A percentile compares a stretch with the other conserved stretches of the same genome.
Evolutionary conservation across 495 filamentous ascomycete genomes (phyloP).

Genomic region (Oleoguttula mirabilis): DNA sequence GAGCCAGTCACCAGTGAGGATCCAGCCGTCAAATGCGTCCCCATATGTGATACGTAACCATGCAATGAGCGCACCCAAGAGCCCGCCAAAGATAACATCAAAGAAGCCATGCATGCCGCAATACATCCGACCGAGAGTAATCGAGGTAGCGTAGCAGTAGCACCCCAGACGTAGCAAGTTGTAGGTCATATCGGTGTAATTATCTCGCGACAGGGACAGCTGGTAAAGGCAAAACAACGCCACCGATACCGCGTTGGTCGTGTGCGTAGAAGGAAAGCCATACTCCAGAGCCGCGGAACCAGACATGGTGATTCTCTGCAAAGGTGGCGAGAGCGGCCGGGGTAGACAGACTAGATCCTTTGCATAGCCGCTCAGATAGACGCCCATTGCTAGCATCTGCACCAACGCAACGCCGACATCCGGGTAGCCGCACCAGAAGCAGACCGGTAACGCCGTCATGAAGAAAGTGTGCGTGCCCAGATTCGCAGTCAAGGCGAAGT

Average conservation of each 20-base stretch:
- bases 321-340: slow-evolving; percentile 79
- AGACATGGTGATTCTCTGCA: slow-evolving; percentile 94
- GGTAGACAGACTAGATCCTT: slow-evolving; percentile 95
- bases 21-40: slow-evolving; percentile 51
- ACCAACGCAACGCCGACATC: slow-evolving; percentile 71
- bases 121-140: slow-evolving; percentile 80
- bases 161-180: neutral
- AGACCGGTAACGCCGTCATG: slow-evolving; percentile 81
- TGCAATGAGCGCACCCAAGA: slow-evolving; percentile 57
- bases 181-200: slow-evolving; percentile 34
- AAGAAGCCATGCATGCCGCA: slow-evolving; percentile 98
- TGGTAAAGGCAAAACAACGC: slow-evolving; percentile 67
- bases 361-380: slow-evolving; percentile 86
- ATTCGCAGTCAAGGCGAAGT: slow-evolving; percentile 93
- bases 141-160: slow-evolving; percentile 80
- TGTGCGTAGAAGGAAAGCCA: slow-evolving; percentile 93
- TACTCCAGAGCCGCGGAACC: slow-evolving; percentile 90
- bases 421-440: slow-evolving; percentile 89
- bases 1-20: slow-evolving; percentile 44
- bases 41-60: slow-evolving; percentile 62
- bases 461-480: slow-evolving; percentile 98
- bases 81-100: slow-evolving; percentile 68
- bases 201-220: slow-evolving; percentile 49
- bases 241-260: slow-evolving; percentile 91
- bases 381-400: slow-evolving; percentile 56